phyloP scores from a whole-genome alignment of 352 stramenopile species.

The Phytophthora multivora region DNA sequence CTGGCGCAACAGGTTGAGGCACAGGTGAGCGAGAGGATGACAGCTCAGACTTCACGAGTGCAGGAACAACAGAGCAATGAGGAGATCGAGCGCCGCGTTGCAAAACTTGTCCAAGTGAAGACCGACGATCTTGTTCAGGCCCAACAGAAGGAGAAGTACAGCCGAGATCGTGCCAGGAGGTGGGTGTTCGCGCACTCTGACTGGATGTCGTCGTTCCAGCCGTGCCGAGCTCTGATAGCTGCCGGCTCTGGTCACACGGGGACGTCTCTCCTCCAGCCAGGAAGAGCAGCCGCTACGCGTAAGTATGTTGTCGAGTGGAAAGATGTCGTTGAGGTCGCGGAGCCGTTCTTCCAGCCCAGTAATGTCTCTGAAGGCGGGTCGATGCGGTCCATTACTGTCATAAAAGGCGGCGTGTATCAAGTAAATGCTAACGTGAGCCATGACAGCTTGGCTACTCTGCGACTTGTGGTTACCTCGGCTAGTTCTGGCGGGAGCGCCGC shows the following conservation, averaged over 20 bases:
- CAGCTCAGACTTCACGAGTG: not conserved
- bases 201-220: constrained; percentile 34
- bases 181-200: constrained; percentile 30
- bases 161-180: constrained; percentile 22
- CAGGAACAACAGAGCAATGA: constrained; percentile 8
- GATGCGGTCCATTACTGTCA: constrained; percentile 19
- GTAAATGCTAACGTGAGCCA: constrained; percentile 49
- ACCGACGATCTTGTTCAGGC: not conserved
- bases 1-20: constrained; percentile 16
- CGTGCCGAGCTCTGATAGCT: constrained; percentile 18
- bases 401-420: constrained; percentile 47
- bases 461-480: constrained; percentile 16
- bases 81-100: constrained; percentile 16
- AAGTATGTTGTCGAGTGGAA: constrained; percentile 33
- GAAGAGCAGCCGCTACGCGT: not conserved
- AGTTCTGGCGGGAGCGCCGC: not conserved
- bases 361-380: constrained; percentile 3
- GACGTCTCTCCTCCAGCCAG: constrained; percentile 27
- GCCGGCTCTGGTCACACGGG: not conserved
- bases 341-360: constrained; percentile 23
- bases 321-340: constrained; percentile 28
- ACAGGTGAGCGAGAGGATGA: constrained; percentile 9
- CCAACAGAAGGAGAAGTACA: constrained; percentile 8
- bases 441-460: constrained; percentile 31
- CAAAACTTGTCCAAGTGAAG: constrained; percentile 15